phyloP scores from a whole-genome alignment of 169 alveolate species.

The Perkinsus olseni region DNA sequence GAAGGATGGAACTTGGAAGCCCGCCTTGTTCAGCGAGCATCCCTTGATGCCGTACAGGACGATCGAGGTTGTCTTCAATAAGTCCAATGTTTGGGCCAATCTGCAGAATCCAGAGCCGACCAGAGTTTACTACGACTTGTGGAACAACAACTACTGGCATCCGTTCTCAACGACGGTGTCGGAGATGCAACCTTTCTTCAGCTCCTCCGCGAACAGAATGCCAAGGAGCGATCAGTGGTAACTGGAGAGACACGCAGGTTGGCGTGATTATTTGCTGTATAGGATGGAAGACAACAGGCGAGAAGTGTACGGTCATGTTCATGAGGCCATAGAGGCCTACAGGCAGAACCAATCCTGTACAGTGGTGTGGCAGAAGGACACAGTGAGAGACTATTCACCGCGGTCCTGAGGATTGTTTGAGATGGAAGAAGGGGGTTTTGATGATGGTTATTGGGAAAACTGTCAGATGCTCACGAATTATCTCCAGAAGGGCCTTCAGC shows the following conservation, averaged over 20 bases:
- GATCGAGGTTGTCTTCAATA: constrained; percentile 27
- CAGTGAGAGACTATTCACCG: not conserved
- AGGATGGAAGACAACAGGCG: not conserved
- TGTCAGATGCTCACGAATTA: not conserved
- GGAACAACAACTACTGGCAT: constrained; percentile 18
- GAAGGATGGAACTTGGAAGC: not conserved
- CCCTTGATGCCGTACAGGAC: constrained; percentile 24
- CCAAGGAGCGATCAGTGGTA: not conserved
- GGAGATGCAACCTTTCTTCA: not conserved
- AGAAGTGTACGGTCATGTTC: not conserved
- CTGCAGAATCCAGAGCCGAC: constrained; percentile 22
- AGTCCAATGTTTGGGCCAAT: constrained; percentile 31
- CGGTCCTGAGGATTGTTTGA: too few species aligned
- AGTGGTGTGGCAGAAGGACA: not conserved
- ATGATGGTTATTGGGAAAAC: too few species aligned
- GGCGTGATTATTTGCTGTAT: not conserved
- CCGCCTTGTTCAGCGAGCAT: not conserved
- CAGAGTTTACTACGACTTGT: constrained; percentile 24
- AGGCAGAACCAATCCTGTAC: not conserved
- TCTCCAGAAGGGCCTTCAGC: not conserved
- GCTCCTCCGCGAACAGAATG: not conserved
- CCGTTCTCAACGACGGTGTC: not conserved
- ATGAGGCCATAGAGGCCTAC: not conserved
- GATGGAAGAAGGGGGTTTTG: too few species aligned
- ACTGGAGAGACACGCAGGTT: not conserved